phyloP scores from a whole-genome alignment of 2,329 filamentous ascomycete genomes.

The Amylocarpus encephaloides region DNA sequence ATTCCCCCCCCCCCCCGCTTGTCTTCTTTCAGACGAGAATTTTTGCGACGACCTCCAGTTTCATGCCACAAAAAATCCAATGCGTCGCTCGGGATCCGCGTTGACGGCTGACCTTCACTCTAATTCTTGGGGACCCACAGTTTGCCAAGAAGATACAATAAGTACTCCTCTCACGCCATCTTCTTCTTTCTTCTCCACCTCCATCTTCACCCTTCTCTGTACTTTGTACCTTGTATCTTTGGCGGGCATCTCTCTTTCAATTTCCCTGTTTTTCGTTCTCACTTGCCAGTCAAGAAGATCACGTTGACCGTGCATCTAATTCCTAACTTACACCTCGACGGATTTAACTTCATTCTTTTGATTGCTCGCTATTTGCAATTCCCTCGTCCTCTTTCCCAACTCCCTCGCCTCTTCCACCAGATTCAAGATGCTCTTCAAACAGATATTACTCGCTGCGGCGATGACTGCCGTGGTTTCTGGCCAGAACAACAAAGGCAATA shows the following conservation, averaged over 20 bases:
- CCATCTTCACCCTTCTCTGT: conserved; percentile 17
- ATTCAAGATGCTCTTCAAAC: conserved; percentile 26
- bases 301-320: conserved; percentile 33
- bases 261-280: conserved; percentile 24
- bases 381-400: not conserved
- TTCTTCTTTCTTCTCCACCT: conserved; percentile 12
- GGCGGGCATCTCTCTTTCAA: conserved; percentile 28
- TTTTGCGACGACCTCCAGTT: conserved; percentile 27
- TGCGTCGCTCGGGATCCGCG: conserved; percentile 28
- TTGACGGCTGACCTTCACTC: conserved; percentile 13
- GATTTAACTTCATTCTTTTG: conserved; percentile 25
- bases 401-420: conserved; percentile 3
- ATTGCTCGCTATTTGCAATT: conserved; percentile 7
- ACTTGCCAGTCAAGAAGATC: conserved; percentile 33
- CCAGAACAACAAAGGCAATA: conserved; percentile 8
- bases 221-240: conserved; percentile 15
- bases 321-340: conserved; percentile 29
- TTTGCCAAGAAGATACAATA: conserved; percentile 30
- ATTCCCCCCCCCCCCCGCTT: not conserved
- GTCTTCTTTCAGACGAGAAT: conserved; percentile 19
- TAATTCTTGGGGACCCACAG: conserved; percentile 13
- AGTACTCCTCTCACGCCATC: conserved; percentile 22
- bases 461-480: conserved; percentile 21
- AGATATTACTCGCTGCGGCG: conserved; percentile 21
- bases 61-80: conserved; percentile 18